Evolutionary conservation across 345 rosid species (phyloP), one percentile per base, ranked within the genome.

Genomic region (Syzygium jambos): DNA sequence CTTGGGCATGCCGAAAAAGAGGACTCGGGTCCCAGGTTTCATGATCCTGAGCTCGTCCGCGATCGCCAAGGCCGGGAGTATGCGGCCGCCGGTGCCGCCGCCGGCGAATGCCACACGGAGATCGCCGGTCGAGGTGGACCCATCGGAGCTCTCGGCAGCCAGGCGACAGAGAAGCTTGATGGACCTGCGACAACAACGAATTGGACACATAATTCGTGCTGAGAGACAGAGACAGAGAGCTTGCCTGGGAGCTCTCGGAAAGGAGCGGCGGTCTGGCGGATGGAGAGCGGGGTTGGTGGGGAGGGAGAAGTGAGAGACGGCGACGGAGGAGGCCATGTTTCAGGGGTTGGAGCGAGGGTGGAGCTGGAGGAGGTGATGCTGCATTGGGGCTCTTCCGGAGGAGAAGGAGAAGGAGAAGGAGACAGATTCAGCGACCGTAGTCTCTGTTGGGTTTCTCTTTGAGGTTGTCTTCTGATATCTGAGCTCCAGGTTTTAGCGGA

Each of bases 31-130:
- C 27, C 84, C 83, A 51, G 96, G 94, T 86, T 91, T 88, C 53
- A 89, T 78, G 43, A 88, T 86, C 90, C 91, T 96, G 78, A 96
- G 96, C 91, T 96, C 98, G 53, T 95, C 99, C 3, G 97, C 98
- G 52, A 96, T 94, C 4, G 99, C 99, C 17, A 96, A 84, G 11
- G 97, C 99, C 6, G 98, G 93, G 65, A 89, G 91, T 84, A 96
- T 93, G 92, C 93, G 99, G 78, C 99, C 96, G 7, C 95, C 98
- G 7, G 98, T 96, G 59, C 97, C 98, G 52, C 98, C 98, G 3
- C 95, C 97, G 14, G 97, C 93, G 53, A 96, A 89, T 5, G 88
- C 95, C 52, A 95, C 92, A 30, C 95, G 94, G 88, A 96, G 86
- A 57, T 59, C 78, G 51, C 59, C 52, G 63, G 85, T 34, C 52